Conservation (phyloP, 116 monocot species). For the Trichopus zeylanicus region DNA sequence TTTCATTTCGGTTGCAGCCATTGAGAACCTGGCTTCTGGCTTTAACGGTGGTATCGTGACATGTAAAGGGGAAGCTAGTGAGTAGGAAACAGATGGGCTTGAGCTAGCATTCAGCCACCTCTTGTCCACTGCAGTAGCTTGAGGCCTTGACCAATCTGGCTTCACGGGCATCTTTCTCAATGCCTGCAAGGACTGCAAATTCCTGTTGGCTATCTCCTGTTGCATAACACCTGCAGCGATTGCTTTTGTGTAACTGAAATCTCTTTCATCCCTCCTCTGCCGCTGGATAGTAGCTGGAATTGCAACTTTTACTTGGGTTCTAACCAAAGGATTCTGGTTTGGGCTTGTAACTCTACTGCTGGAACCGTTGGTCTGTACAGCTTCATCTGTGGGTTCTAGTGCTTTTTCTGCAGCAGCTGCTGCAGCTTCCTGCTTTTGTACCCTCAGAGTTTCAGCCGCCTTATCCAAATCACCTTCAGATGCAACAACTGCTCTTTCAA, state of each 20-base stretch:
- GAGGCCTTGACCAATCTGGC: conserved; percentile 24
- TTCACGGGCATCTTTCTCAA: conserved; percentile 21
- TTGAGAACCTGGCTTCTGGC: conserved; percentile 15
- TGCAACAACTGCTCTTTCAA: conserved; percentile 74
- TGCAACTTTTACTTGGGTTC: conserved; percentile 24
- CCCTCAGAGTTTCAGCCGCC: conserved; percentile 44
- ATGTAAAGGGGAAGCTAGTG: conserved; percentile 19
- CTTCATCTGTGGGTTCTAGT: conserved; percentile 22
- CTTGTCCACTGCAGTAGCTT: conserved; percentile 22
- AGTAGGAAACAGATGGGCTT: conserved; percentile 12
- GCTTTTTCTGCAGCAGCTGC: conserved; percentile 15
- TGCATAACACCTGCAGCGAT: conserved; percentile 2
- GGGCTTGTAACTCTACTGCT: conserved; percentile 8
- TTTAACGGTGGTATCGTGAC: conserved; percentile 13
- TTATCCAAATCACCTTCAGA: conserved; percentile 76
- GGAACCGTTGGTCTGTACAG: conserved; percentile 3
- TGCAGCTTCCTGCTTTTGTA: conserved; percentile 42
- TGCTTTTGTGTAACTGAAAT: conserved; percentile 36
- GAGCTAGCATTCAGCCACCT: conserved; percentile 11
- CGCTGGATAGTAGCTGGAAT: conserved; percentile 15
- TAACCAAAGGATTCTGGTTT: conserved; percentile 13
- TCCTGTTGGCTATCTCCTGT: conserved; percentile 16
- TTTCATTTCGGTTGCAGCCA: conserved; percentile 20
- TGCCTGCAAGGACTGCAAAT: conserved; percentile 19
- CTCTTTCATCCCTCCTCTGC: conserved; percentile 35